Percentiles rank a stretch among this genome's conserved stretches.
Evolutionary conservation across 306 rosid species (phyloP).

Genomic region (Luffa acutangula): DNA sequence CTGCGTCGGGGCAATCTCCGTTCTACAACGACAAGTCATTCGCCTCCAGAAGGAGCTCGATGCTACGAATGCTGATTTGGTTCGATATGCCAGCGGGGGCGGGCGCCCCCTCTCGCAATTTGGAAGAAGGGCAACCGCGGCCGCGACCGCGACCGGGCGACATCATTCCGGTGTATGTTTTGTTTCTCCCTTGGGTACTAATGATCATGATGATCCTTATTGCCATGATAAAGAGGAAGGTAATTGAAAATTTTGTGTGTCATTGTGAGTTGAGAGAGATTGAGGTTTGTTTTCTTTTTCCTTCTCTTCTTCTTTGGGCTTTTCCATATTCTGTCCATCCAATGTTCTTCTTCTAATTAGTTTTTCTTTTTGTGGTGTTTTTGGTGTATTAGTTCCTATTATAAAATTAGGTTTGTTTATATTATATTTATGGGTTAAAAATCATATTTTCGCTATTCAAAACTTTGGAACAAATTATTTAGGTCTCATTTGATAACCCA

Average conservation of each 20-base stretch:
- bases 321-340: not conserved
- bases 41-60: slow-evolving; percentile 82
- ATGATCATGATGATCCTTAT: slow-evolving; percentile 16
- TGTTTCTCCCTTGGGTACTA: slow-evolving; percentile 23
- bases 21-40: slow-evolving; percentile 63
- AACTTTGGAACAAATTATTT: too few species aligned
- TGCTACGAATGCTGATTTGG: slow-evolving; percentile 64
- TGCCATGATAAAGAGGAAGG: slow-evolving; percentile 16
- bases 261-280: not conserved
- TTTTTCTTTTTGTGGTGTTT: not conserved
- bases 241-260: slow-evolving; percentile 6
- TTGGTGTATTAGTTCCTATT: not conserved
- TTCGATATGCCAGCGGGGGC: slow-evolving; percentile 32
- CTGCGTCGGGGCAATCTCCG: slow-evolving; percentile 80
- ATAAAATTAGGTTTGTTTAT: too few species aligned
- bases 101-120: not conserved
- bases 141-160: not conserved
- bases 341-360: not conserved
- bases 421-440: too few species aligned
- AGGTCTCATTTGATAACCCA: too few species aligned
- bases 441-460: too few species aligned
- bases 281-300: not conserved
- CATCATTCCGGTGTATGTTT: slow-evolving; percentile 13
- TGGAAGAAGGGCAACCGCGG: not conserved
- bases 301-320: not conserved